Percentiles rank a stretch among this genome's conserved stretches.
Conservation (phyloP, 495 filamentous ascomycete genomes). For the Trypethelium eluteriae region DNA sequence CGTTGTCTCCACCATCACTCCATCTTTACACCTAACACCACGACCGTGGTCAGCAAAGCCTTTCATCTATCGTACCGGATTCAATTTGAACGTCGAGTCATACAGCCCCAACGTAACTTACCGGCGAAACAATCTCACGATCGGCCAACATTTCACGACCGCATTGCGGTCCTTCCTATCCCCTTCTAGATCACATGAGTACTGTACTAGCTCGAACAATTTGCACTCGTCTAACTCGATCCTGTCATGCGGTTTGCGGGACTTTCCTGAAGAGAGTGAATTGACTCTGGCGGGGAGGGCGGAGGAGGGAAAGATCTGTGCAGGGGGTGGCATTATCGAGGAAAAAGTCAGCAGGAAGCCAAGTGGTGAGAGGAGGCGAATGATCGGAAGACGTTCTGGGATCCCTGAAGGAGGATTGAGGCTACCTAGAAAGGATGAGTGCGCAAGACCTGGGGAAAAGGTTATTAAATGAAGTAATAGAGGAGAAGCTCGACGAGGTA, state of each 20-base stretch:
- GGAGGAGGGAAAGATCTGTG: slow-evolving; percentile 48
- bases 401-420: not conserved
- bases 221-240: slow-evolving; percentile 61
- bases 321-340: slow-evolving; percentile 52
- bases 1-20: slow-evolving; percentile 76
- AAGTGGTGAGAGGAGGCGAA: not conserved
- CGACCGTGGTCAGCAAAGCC: slow-evolving; percentile 19
- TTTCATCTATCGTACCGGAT: not conserved
- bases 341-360: slow-evolving; percentile 1
- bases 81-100: not conserved
- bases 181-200: slow-evolving; percentile 60
- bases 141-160: slow-evolving; percentile 60
- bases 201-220: slow-evolving; percentile 72
- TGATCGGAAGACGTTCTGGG: not conserved
- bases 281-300: slow-evolving; percentile 48
- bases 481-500: slow-evolving; percentile 56
- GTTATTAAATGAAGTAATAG: slow-evolving; percentile 57
- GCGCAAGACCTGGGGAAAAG: slow-evolving; percentile 50
- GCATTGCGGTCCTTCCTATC: slow-evolving; percentile 44
- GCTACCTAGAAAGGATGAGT: slow-evolving; percentile 29
- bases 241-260: slow-evolving; percentile 42
- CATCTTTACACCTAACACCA: slow-evolving; percentile 58
- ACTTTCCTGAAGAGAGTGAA: slow-evolving; percentile 37
- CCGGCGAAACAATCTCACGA: slow-evolving; percentile 73
- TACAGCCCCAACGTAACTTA: slow-evolving; percentile 39